Evolutionary conservation across 768 basidiomycete genomes (phyloP).

Genomic region (Galerina marginata): DNA sequence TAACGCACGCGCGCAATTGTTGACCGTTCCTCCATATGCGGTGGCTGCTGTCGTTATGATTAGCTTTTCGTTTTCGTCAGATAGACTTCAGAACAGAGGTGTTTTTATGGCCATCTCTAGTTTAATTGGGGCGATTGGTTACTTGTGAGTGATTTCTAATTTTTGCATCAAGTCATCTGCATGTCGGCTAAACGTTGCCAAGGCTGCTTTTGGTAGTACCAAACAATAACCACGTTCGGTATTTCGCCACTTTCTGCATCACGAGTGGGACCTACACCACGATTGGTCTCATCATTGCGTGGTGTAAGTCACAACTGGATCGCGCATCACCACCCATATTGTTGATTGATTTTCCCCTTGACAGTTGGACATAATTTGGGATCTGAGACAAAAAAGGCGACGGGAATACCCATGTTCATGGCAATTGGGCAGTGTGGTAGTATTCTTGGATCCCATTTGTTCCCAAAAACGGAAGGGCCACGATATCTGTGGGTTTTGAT

Average conservation of each 20-base stretch:
- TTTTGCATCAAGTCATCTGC: not conserved
- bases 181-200: not conserved
- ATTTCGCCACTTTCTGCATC: slow-evolving; percentile 81
- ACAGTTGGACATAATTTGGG: slow-evolving; percentile 78
- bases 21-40: slow-evolving; percentile 85
- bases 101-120: slow-evolving; percentile 51
- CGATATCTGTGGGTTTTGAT: slow-evolving; percentile 58
- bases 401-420: slow-evolving; percentile 81
- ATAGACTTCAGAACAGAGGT: slow-evolving; percentile 66
- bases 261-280: slow-evolving; percentile 78
- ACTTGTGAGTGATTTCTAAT: slow-evolving; percentile 51
- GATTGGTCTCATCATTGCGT: slow-evolving; percentile 76
- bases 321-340: not conserved
- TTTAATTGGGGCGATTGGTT: slow-evolving; percentile 60
- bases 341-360: slow-evolving; percentile 1
- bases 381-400: slow-evolving; percentile 78
- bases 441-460: slow-evolving; percentile 76
- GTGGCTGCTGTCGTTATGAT: slow-evolving; percentile 70
- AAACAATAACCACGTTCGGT: slow-evolving; percentile 63
- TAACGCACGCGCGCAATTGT: slow-evolving; percentile 68
- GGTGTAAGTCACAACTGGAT: slow-evolving; percentile 57
- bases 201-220: slow-evolving; percentile 63
- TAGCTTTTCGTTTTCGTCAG: slow-evolving; percentile 63
- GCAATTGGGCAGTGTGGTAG: slow-evolving; percentile 82
- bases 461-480: slow-evolving; percentile 67